phyloP scores from a whole-genome alignment of 1,139 yeast genomes.

The Pichia inconspicua region DNA sequence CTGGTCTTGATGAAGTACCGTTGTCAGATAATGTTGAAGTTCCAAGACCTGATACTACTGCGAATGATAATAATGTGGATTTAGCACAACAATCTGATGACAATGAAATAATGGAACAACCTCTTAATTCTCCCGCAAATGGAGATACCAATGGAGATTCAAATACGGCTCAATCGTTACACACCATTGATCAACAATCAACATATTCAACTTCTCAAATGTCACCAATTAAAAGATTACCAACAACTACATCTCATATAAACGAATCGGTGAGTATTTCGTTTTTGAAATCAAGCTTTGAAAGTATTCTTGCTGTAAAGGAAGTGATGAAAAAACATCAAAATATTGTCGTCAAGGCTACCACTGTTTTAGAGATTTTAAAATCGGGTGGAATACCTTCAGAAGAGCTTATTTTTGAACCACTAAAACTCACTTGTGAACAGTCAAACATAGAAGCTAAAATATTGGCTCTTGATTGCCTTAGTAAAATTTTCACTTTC shows the following conservation, averaged over 20 bases:
- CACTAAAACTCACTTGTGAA: slow-evolving; percentile 52
- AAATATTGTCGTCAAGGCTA: slow-evolving; percentile 34
- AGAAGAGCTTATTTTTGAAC: slow-evolving; percentile 44
- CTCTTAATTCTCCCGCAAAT: not conserved
- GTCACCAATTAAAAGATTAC: slow-evolving; percentile 10
- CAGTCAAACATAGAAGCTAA: slow-evolving; percentile 43
- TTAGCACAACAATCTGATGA: not conserved
- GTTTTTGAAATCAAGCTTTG: slow-evolving; percentile 42
- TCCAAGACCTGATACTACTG: not conserved
- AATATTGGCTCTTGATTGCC: slow-evolving; percentile 53
- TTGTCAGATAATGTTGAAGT: not conserved
- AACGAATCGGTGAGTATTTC: slow-evolving; percentile 30
- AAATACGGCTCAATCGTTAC: slow-evolving; percentile 3
- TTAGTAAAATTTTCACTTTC: slow-evolving; percentile 59
- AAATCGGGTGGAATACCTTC: slow-evolving; percentile 27
- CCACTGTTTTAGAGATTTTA: slow-evolving; percentile 34
- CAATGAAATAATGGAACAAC: not conserved
- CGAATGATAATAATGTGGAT: not conserved
- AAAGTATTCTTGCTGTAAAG: slow-evolving; percentile 37
- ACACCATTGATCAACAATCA: slow-evolving; percentile 8
- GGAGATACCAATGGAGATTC: not conserved
- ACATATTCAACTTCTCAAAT: slow-evolving; percentile 6
- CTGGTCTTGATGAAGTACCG: not conserved
- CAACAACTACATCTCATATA: slow-evolving; percentile 13
- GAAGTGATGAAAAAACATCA: slow-evolving; percentile 41